Evolutionary conservation across 2,329 filamentous ascomycete species (phyloP).

Genomic region (Capronia americana): DNA sequence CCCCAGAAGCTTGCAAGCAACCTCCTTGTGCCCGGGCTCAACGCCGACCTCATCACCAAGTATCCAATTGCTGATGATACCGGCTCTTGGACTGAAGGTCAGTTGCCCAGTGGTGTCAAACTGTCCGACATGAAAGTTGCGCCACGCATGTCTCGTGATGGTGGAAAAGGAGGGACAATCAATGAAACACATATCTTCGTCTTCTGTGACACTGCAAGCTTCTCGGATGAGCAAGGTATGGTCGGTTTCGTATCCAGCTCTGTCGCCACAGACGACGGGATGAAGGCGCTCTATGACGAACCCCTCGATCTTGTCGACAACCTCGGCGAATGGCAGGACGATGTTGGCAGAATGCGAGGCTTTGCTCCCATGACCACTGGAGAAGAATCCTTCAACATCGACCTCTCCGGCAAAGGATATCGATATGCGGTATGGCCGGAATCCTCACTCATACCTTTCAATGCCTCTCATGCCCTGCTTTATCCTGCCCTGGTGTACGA

Average conservation of each 20-base stretch:
- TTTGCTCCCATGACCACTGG: constrained; percentile 44
- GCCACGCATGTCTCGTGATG: constrained; percentile 44
- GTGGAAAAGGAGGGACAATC: constrained; percentile 44
- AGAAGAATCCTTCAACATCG: constrained; percentile 43
- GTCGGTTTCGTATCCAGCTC: constrained; percentile 44
- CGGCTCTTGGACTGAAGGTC: constrained; percentile 34
- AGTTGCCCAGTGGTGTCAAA: constrained; percentile 28
- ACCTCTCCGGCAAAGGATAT: constrained; percentile 43
- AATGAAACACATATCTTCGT: constrained; percentile 45
- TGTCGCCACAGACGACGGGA: constrained; percentile 42
- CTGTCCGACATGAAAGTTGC: constrained; percentile 34
- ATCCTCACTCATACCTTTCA: constrained; percentile 43
- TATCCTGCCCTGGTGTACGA: constrained; percentile 45
- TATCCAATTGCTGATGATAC: constrained; percentile 42
- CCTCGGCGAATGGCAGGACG: constrained; percentile 44
- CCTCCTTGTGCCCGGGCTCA: constrained; percentile 40
- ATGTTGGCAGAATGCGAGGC: constrained; percentile 43
- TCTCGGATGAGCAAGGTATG: constrained; percentile 38
- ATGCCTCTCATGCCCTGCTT: constrained; percentile 40
- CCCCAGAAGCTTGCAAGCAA: constrained; percentile 36
- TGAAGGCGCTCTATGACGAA: constrained; percentile 41
- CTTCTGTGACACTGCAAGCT: constrained; percentile 45
- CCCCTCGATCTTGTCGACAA: constrained; percentile 42
- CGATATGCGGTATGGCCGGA: constrained; percentile 46
- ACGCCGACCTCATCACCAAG: constrained; percentile 41